Evolutionary conservation across 1,284 basidiomycete species (phyloP), one percentile per base, ranked within the genome.

Genomic region (Trichosporon sp.): DNA sequence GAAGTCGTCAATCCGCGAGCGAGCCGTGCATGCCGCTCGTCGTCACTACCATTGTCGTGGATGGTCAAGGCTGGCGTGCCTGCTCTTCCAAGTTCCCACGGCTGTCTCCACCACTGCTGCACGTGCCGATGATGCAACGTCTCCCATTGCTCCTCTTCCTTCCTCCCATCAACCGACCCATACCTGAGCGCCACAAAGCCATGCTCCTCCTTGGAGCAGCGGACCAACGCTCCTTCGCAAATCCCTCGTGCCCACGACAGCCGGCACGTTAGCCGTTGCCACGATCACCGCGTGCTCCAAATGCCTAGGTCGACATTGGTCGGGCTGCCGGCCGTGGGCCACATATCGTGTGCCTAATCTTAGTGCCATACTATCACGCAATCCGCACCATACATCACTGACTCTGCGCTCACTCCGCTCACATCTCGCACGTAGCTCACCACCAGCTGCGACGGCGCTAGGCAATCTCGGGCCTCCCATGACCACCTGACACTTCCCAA

Each of bases 341-440:
- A 25, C 47, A 25, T 13, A 51, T 51, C 2, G 18, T n/a, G 47
- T 51, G 47, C 18, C 29, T 23, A 60, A 60, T 31, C 56, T 60
- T 60, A 60, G 56, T 12, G 56, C 12, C 29, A 31, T 29, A 31
- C 18, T 31, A 60, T 60, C 56, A 60, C 56, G 56, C 56, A 32
- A 60, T 60, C 18, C 15, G 56, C 56, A 60, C 56, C 56, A 60
- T 60, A 3, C 56, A 60, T 60, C 29, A 60, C 56, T 60, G 56
- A 29, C 56, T 31, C 56, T 60, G 27, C 29, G 56, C 56, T 60
- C 56, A 51, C 18, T 25, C 2, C 47, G 23, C 47, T 51, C 47
- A 7, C 21, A 23, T 51, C 47, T n/a, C n/a, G 21, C 18, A 25
- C 47, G 15, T 25, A 25, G 21, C 21, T 51, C 21, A 60, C 29